phyloP scores from a whole-genome alignment of 139 green algal species.

The Closterium sp. region DNA sequence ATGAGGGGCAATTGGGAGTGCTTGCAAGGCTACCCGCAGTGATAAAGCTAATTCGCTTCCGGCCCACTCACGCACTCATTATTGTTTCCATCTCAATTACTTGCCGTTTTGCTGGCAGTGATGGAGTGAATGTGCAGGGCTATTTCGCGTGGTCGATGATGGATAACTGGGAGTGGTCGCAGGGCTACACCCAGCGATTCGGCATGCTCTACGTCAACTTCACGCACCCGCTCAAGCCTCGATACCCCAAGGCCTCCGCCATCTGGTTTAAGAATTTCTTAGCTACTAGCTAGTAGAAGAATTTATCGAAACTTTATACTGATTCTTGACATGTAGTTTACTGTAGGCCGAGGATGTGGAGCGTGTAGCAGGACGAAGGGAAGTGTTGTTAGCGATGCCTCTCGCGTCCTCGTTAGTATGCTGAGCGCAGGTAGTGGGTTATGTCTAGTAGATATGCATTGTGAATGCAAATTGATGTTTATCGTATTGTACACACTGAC shows the following conservation, averaged over 20 bases:
- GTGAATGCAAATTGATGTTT: not conserved
- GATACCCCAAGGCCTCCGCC: constrained; percentile 32
- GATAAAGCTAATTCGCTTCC: constrained; percentile 17
- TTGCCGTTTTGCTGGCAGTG: too few species aligned
- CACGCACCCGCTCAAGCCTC: constrained; percentile 23
- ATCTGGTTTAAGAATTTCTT: constrained; percentile 42
- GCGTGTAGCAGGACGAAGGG: not conserved
- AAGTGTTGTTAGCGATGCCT: not conserved
- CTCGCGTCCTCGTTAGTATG: not conserved
- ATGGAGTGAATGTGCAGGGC: constrained; percentile 53
- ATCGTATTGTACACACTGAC: too few species aligned
- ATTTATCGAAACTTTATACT: not conserved
- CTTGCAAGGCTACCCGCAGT: constrained; percentile 15
- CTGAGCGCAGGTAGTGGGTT: not conserved
- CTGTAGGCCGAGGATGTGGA: not conserved
- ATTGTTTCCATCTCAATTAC: not conserved
- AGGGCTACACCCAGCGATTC: constrained; percentile 62
- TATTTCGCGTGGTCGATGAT: constrained; percentile 63
- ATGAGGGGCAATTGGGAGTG: not conserved
- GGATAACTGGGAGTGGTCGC: constrained; percentile 65
- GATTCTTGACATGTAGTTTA: not conserved
- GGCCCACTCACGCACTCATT: not conserved
- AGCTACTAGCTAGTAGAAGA: not conserved
- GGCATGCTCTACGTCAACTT: constrained; percentile 62
- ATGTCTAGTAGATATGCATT: not conserved